Percentiles rank a stretch among this genome's conserved stretches.
phyloP scores from a whole-genome alignment of 257 asterid genomes.

The Striga asiatica region DNA sequence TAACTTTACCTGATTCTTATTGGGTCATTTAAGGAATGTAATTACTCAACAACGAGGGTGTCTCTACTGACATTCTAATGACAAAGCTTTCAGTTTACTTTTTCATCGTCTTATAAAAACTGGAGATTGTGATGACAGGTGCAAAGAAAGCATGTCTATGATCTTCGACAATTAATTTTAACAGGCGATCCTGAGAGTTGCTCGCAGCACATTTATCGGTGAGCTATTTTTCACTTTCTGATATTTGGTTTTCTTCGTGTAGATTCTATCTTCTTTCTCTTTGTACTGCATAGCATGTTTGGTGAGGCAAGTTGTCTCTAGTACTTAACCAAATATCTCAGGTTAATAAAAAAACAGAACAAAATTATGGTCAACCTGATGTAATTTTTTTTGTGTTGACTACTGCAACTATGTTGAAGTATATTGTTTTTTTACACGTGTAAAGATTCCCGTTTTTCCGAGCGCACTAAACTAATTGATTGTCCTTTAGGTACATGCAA shows the following conservation, averaged over 20 bases:
- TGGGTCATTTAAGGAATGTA: not conserved
- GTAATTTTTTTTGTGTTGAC: not conserved
- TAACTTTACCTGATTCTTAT: too few species aligned
- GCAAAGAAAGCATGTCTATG: slow-evolving; percentile 92
- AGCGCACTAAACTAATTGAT: slow-evolving; percentile 9
- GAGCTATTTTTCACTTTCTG: slow-evolving; percentile 26
- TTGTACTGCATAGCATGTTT: too few species aligned
- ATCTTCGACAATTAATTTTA: slow-evolving; percentile 83
- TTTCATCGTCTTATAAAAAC: not conserved
- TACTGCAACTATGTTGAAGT: not conserved
- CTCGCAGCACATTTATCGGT: slow-evolving; percentile 76
- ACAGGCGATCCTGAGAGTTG: slow-evolving; percentile 83
- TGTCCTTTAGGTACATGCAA: slow-evolving; percentile 76
- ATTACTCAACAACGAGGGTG: not conserved
- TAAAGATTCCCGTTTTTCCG: too few species aligned
- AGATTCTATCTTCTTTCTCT: too few species aligned
- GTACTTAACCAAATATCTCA: not conserved
- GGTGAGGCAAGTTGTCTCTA: too few species aligned
- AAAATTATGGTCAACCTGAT: not conserved
- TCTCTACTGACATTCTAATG: not conserved
- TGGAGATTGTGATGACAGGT: slow-evolving; percentile 39
- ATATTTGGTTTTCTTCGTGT: slow-evolving; percentile 8
- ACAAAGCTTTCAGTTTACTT: not conserved
- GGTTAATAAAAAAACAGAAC: not conserved
- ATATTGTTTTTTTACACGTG: not conserved